These are phyloP conservation scores for Phyllosticta citriasiana DNA, from an alignment of 2,329 filamentous ascomycete genomes.

Conservation along the genomic window DNA sequence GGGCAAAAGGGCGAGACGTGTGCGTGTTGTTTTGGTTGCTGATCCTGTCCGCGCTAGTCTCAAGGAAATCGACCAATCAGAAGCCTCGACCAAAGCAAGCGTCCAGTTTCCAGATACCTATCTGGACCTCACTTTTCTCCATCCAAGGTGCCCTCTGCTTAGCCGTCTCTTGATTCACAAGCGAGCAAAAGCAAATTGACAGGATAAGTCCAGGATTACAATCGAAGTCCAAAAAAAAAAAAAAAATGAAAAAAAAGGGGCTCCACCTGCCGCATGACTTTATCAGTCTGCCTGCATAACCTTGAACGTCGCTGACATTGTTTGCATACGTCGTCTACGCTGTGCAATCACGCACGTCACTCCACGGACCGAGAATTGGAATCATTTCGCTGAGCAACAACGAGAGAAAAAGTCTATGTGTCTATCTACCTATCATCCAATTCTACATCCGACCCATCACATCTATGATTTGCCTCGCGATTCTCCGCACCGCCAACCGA, in stretches of 20 bases:
- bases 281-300: not conserved
- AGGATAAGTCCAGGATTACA: too few species aligned
- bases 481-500: not conserved
- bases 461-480: not conserved
- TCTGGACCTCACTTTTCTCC: too few species aligned
- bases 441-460: not conserved
- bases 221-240: not conserved
- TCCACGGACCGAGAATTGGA: too few species aligned
- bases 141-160: too few species aligned
- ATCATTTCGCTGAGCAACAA: not conserved
- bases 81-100: too few species aligned
- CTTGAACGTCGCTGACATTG: not conserved
- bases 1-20: too few species aligned
- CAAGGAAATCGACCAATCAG: too few species aligned
- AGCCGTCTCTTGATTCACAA: too few species aligned
- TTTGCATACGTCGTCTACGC: not conserved
- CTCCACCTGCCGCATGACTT: not conserved
- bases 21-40: too few species aligned
- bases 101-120: too few species aligned
- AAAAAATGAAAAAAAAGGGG: not conserved
- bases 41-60: too few species aligned
- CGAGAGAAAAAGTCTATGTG: not conserved
- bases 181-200: too few species aligned
- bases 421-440: constrained; percentile 3
- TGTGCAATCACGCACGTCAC: not conserved